A percentile compares a stretch with the other conserved stretches of the same genome.
These are phyloP conservation scores for Solanum chiquidenum DNA, from an alignment of 257 asterid species.

Conservation along the genomic window DNA sequence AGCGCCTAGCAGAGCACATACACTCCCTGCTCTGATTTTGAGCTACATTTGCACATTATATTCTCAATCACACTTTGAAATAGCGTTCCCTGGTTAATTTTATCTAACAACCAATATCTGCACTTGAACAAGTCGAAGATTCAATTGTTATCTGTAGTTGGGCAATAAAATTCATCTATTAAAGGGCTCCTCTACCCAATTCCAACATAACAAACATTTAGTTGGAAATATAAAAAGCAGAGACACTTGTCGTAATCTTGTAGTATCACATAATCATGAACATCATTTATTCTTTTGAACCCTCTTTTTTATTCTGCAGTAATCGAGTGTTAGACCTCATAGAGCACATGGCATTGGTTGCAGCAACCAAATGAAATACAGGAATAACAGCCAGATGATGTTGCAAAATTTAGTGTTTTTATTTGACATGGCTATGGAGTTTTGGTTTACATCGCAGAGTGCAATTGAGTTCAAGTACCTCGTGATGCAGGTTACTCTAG, in stretches of 20 bases:
- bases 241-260: neutral
- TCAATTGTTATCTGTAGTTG: neutral
- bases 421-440: neutral
- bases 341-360: constrained; percentile 89
- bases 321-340: constrained; percentile 83
- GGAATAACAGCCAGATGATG: neutral
- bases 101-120: neutral
- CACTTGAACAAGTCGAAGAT: neutral
- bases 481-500: neutral
- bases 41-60: neutral
- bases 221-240: neutral
- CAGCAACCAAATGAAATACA: constrained; percentile 39
- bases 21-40: too few species aligned
- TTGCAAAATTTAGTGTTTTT: neutral
- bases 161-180: neutral
- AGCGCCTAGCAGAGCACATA: neutral
- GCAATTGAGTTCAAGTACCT: neutral
- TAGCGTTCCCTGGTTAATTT: too few species aligned
- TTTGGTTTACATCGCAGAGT: neutral
- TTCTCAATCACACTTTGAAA: neutral
- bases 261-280: neutral
- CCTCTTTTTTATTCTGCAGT: constrained; percentile 16
- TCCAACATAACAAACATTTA: neutral
- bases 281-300: neutral
- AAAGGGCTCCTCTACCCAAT: neutral